These are phyloP conservation scores for Remersonia thermophila DNA, from an alignment of 2,329 filamentous ascomycete genomes.

Conservation along the genomic window DNA sequence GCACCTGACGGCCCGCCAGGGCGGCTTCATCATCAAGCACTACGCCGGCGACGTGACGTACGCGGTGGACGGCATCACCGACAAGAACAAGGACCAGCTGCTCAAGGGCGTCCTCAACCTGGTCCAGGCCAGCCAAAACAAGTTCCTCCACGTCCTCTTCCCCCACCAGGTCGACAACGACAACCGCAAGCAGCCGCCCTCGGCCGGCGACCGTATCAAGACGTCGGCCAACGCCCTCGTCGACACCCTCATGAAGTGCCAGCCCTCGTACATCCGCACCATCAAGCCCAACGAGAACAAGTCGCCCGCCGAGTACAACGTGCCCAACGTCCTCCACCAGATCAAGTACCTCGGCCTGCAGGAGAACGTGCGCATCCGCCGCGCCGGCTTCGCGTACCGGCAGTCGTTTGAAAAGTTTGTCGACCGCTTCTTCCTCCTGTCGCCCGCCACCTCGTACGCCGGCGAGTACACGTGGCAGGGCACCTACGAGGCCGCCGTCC, in stretches of 20 bases:
- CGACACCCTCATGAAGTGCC: slow-evolving; percentile 89
- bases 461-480: slow-evolving; percentile 96
- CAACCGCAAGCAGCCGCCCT: slow-evolving; percentile 85
- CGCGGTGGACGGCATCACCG: slow-evolving; percentile 89
- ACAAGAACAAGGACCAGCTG: slow-evolving; percentile 98
- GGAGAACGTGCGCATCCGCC: slow-evolving; percentile 94
- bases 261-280: slow-evolving; percentile 94
- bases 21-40: slow-evolving; percentile 96
- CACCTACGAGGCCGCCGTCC: slow-evolving; percentile 73
- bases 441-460: slow-evolving; percentile 87
- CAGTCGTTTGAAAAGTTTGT: slow-evolving; percentile 98
- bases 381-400: slow-evolving; percentile 92
- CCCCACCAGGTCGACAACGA: slow-evolving; percentile 90
- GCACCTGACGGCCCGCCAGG: slow-evolving; percentile 83
- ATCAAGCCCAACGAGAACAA: slow-evolving; percentile 99
- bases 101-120: slow-evolving; percentile 87
- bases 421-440: slow-evolving; percentile 90
- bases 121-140: slow-evolving; percentile 70
- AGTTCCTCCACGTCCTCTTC: slow-evolving; percentile 80
- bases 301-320: slow-evolving; percentile 84
- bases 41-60: slow-evolving; percentile 96
- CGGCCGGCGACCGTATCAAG: slow-evolving; percentile 93
- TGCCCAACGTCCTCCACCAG: slow-evolving; percentile 86
- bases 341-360: slow-evolving; percentile 99
- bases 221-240: slow-evolving; percentile 89